Base-by-base conservation (phyloP, 2,329 filamentous ascomycete genomes). In the Claviceps maximensis region DNA sequence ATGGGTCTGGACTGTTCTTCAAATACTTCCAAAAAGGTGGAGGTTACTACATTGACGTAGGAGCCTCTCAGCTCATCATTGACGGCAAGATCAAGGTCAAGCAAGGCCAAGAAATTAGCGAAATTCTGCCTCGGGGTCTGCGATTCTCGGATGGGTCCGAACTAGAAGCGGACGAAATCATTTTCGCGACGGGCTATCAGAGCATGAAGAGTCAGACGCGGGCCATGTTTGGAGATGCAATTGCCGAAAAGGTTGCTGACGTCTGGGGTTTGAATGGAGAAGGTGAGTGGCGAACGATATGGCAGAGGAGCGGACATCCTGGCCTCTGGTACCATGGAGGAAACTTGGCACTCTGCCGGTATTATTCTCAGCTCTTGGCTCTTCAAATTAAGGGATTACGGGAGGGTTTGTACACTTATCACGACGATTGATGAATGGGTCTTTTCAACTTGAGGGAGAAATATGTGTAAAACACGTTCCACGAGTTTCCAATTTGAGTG, bases 31-130 rank as follows among this genome's bases (percentile, higher is more conserved):
- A 82, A 58, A 74, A 79, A 2, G 82, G 82, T 1, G 83, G 84
- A 0, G 83, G 83, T 0, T 86, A 86, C 61, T 86, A 86, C 65
- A 83, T 86, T 56, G 80, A 87, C 55, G 81, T 85, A 1, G 84
- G 84, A 0, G 78, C 76, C 0, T 78, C 77, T 0, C 66, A 78
- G 59, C 71, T 86, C 25, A 83, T 87, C 54, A 71, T 71, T 2
- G 77, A 83, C 13, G 81, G 82, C 0, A 80, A 79, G 61, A 79
- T 87, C 62, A 79, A 79, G 58, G 69, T 86, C 27, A 79, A 79
- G 62, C 76, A 79, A 42, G 79, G 76, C 1, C 74, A 76, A 4
- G 77, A 79, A 12, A 76, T 85, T 15, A 61, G 66, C 2, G 66
- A 71, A 23, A 73, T 85, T 2, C 69, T 75, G 0, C 67, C 73